Percentiles rank a stretch among this genome's conserved stretches.
Evolutionary conservation across 345 rosid species (phyloP).

Genomic region (Cardiospermum halicacabum): DNA sequence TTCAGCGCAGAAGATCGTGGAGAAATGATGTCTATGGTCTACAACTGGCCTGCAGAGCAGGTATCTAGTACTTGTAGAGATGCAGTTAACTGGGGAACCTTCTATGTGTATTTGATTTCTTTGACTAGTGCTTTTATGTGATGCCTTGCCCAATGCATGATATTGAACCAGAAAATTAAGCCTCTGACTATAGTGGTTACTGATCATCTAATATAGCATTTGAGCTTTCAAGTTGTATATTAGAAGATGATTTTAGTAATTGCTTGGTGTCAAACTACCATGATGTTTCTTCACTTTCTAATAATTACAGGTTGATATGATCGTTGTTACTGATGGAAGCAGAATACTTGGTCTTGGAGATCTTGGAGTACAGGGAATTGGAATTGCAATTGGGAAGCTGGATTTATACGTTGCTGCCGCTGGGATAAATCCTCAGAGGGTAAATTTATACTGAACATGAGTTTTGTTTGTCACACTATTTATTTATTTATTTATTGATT

Average conservation of each 20-base stretch:
- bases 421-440: slow-evolving; percentile 99
- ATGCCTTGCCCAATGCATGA: not conserved
- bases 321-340: slow-evolving; percentile 99
- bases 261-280: not conserved
- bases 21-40: slow-evolving; percentile 99
- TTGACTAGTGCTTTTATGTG: slow-evolving; percentile 7
- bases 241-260: not conserved
- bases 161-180: not conserved
- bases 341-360: slow-evolving; percentile 98
- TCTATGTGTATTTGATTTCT: slow-evolving; percentile 9
- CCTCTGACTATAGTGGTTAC: not conserved
- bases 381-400: slow-evolving; percentile 90
- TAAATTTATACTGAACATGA: slow-evolving; percentile 17
- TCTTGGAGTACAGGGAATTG: slow-evolving; percentile 97
- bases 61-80: slow-evolving; percentile 28
- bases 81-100: slow-evolving; percentile 11
- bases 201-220: not conserved
- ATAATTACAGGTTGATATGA: slow-evolving; percentile 87
- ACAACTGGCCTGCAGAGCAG: slow-evolving; percentile 99
- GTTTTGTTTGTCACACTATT: not conserved
- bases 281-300: not conserved
- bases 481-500: too few species aligned
- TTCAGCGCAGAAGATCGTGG: slow-evolving; percentile 93
- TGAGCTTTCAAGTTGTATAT: not conserved
- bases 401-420: slow-evolving; percentile 98